These are phyloP conservation scores for Daldinia sp. DNA, from an alignment of 2,329 filamentous ascomycete species.

Conservation along the genomic window DNA sequence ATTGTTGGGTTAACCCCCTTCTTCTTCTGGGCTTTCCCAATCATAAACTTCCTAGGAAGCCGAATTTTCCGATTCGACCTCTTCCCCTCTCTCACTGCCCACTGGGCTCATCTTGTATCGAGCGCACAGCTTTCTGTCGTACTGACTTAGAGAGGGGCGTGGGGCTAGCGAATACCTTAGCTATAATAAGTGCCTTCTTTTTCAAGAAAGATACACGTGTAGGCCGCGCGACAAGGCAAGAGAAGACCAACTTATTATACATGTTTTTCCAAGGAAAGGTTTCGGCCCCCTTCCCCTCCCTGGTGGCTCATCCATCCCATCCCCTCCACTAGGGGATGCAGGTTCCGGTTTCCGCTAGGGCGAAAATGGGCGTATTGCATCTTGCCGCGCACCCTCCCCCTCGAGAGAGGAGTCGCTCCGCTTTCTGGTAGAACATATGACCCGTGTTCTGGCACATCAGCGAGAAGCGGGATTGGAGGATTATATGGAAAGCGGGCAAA, in stretches of 20 bases:
- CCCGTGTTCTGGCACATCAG: conserved; percentile 25
- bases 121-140: conserved; percentile 25
- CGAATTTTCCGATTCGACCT: conserved; percentile 41
- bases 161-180: conserved; percentile 33
- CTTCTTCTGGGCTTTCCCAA: conserved; percentile 17
- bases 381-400: conserved; percentile 36
- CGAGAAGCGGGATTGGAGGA: conserved; percentile 33
- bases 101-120: not conserved
- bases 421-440: conserved; percentile 32
- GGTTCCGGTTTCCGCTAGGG: conserved; percentile 32
- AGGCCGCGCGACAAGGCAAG: conserved; percentile 27
- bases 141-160: conserved; percentile 28
- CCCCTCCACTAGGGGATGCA: conserved; percentile 42
- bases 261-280: conserved; percentile 23
- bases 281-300: conserved; percentile 13
- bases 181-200: conserved; percentile 25
- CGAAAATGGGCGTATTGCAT: conserved; percentile 39
- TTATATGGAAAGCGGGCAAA: conserved; percentile 21
- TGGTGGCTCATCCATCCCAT: too few species aligned
- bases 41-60: conserved; percentile 28
- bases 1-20: conserved; percentile 5
- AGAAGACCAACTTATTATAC: conserved; percentile 33
- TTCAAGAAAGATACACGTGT: conserved; percentile 34
- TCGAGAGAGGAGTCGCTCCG: conserved; percentile 36
- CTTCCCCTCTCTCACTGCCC: conserved; percentile 2